Evolutionary conservation across 2,329 filamentous ascomycete genomes (phyloP).

Genomic region (Trichoderma arundinaceum): DNA sequence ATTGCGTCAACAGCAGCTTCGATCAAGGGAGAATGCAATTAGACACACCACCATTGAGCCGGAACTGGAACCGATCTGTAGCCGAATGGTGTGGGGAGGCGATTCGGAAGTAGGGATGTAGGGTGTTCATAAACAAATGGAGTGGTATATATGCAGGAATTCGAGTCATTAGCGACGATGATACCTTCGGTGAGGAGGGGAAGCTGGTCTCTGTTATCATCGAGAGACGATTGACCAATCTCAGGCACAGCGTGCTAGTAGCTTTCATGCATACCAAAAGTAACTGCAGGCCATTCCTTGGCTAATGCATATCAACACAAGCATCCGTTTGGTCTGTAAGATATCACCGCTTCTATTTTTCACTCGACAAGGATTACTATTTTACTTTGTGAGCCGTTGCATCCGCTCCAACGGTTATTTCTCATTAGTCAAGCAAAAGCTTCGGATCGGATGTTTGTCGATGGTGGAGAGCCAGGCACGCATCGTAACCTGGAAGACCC

Average conservation of each 20-base stretch:
- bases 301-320: constrained; percentile 22
- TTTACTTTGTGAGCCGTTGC: constrained; percentile 4
- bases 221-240: constrained; percentile 26
- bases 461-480: too few relatives aligned
- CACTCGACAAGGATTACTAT: neutral
- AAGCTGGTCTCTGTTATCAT: constrained; percentile 24
- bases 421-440: constrained; percentile 6
- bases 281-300: constrained; percentile 30
- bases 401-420: neutral
- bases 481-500: too few relatives aligned
- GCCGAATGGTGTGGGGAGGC: too few relatives aligned
- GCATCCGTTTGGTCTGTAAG: constrained; percentile 2
- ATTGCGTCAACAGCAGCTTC: constrained; percentile 17
- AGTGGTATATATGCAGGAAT: constrained; percentile 12
- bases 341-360: neutral
- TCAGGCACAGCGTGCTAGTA: constrained; percentile 18
- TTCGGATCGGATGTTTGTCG: neutral
- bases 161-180: neutral
- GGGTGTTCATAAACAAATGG: neutral
- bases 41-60: constrained; percentile 2
- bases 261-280: constrained; percentile 27
- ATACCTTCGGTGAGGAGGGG: constrained; percentile 12
- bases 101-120: constrained; percentile 8
- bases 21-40: constrained; percentile 22
- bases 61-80: neutral